These are phyloP conservation scores for Apiospora malaysiana DNA, from an alignment of 2,329 filamentous ascomycete species.

Conservation along the genomic window DNA sequence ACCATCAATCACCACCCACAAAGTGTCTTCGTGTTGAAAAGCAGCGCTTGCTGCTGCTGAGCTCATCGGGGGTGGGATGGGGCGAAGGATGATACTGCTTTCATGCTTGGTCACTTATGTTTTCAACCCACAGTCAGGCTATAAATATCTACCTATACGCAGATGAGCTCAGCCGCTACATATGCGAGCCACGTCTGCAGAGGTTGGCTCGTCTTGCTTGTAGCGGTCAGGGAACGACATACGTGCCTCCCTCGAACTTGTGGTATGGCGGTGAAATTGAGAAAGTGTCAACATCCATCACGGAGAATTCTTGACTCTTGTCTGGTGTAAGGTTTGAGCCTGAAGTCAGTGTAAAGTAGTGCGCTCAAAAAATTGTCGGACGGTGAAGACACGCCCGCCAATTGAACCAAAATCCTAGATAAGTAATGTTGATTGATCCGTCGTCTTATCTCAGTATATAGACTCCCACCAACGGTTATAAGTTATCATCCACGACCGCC, in stretches of 20 bases:
- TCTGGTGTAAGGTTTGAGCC: background rate
- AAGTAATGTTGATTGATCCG: too few species aligned
- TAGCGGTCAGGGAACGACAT: background rate
- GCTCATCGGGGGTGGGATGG: background rate
- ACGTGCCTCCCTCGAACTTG: background rate
- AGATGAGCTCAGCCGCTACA: background rate
- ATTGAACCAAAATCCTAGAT: too few species aligned
- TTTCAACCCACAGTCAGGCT: background rate
- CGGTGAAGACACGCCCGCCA: too few species aligned
- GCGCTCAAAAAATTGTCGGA: too few species aligned
- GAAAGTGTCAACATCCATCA: background rate
- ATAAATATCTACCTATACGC: background rate
- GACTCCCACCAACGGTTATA: too few species aligned
- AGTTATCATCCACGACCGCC: background rate
- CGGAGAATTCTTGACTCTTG: background rate
- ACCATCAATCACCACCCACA: background rate
- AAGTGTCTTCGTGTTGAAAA: background rate
- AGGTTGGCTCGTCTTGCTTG: background rate
- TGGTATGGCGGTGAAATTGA: slow-evolving; percentile 5
- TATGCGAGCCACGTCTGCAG: slow-evolving; percentile 7
- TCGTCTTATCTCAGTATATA: too few species aligned
- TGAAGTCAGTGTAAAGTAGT: background rate
- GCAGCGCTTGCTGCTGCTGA: background rate
- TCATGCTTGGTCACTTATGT: background rate
- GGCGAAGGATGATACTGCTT: background rate